A percentile compares a stretch with the other conserved stretches of the same genome.
These are phyloP conservation scores for Kernera saxatilis DNA, from an alignment of 345 rosid species.

Conservation along the genomic window DNA sequence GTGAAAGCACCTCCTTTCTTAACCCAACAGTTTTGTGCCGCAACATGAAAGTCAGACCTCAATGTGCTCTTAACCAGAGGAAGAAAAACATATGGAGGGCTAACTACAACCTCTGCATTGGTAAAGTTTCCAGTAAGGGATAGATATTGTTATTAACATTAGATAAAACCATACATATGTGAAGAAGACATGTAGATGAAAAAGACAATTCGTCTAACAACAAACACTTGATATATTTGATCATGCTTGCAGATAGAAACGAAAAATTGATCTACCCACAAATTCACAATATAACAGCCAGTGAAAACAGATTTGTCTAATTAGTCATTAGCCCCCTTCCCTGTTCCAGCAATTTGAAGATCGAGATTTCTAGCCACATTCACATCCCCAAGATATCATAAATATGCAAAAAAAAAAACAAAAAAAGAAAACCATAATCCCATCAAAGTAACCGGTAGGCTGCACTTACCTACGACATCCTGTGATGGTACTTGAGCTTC, in stretches of 20 bases:
- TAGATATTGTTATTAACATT: background rate
- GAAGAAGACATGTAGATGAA: background rate
- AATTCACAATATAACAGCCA: background rate
- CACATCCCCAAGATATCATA: background rate
- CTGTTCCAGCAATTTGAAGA: background rate
- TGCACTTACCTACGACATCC: constrained; percentile 71
- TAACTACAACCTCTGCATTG: constrained; percentile 74
- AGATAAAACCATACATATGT: background rate
- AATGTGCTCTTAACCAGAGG: constrained; percentile 53
- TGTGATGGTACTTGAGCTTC: constrained; percentile 61
- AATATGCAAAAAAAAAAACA: background rate
- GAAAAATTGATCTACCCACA: background rate
- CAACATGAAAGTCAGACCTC: constrained; percentile 73
- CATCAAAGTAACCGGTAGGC: background rate
- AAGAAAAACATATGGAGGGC: constrained; percentile 85
- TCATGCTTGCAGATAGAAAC: background rate
- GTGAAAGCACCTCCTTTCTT: constrained; percentile 96
- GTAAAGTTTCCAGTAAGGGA: background rate
- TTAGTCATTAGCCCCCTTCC: background rate
- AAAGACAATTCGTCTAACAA: background rate
- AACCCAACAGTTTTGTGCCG: constrained; percentile 97
- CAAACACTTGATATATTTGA: background rate
- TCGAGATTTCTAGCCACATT: background rate
- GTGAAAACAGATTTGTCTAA: background rate
- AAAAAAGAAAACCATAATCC: background rate